Percentiles rank a stretch among this genome's conserved stretches.
Conservation (phyloP, 73 alveolate genomes). For the Paramecium bursaria region DNA sequence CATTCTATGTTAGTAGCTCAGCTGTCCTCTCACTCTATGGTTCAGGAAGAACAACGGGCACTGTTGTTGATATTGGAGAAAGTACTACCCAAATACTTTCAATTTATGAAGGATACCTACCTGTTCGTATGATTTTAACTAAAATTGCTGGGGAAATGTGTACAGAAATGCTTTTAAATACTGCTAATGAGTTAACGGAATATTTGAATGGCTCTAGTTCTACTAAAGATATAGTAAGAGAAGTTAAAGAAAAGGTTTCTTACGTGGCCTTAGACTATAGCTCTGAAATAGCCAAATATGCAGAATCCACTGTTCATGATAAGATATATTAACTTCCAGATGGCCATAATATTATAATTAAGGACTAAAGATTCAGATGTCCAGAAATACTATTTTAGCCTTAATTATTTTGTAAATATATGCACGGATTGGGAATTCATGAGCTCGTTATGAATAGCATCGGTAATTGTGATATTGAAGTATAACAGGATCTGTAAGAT, state of each 20-base stretch:
- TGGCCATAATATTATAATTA: background rate
- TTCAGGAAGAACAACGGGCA: slow-evolving; percentile 95
- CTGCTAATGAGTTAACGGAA: slow-evolving; percentile 88
- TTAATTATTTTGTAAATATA: slow-evolving; percentile 73
- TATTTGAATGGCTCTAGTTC: slow-evolving; percentile 83
- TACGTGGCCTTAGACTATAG: slow-evolving; percentile 90
- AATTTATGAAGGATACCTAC: slow-evolving; percentile 96
- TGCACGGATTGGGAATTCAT: slow-evolving; percentile 82
- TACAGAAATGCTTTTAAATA: slow-evolving; percentile 84
- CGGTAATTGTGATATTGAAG: slow-evolving; percentile 92
- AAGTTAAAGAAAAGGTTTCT: slow-evolving; percentile 92
- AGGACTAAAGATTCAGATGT: slow-evolving; percentile 67
- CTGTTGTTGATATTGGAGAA: slow-evolving; percentile 98
- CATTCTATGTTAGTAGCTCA: slow-evolving; percentile 90
- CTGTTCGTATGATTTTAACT: slow-evolving; percentile 85
- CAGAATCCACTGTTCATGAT: slow-evolving; percentile 61
- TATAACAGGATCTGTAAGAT: slow-evolving; percentile 84
- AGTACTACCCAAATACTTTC: slow-evolving; percentile 99
- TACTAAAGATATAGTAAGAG: slow-evolving; percentile 89
- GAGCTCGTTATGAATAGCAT: slow-evolving; percentile 82
- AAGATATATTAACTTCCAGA: slow-evolving; percentile 24
- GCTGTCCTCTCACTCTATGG: slow-evolving; percentile 95
- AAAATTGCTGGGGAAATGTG: slow-evolving; percentile 95
- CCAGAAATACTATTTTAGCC: slow-evolving; percentile 90
- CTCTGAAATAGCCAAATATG: slow-evolving; percentile 76